Conservation (phyloP, 176 grass and related monocot genomes). For the Rhynchospora tenuis region DNA sequence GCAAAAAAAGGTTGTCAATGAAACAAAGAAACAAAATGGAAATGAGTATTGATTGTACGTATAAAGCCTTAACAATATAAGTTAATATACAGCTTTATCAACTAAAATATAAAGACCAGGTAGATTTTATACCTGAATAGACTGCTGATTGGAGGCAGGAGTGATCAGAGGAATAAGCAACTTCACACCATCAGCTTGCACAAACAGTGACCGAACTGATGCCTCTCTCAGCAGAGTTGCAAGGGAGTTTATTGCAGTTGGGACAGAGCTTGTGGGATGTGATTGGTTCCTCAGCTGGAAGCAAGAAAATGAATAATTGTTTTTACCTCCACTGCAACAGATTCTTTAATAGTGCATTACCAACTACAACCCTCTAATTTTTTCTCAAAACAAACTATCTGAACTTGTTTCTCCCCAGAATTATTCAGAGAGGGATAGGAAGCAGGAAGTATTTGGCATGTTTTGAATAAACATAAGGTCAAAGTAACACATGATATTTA, state of each 20-base stretch:
- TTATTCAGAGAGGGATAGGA: neutral
- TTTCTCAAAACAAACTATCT: neutral
- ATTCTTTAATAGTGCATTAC: neutral
- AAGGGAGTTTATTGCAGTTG: constrained; percentile 61
- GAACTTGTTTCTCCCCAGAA: neutral
- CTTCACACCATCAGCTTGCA: constrained; percentile 77
- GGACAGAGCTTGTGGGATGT: constrained; percentile 63
- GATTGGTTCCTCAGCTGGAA: constrained; percentile 82
- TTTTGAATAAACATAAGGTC: too few species aligned
- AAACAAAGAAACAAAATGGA: neutral
- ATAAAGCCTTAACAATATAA: neutral
- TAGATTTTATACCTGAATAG: constrained; percentile 61
- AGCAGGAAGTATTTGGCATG: neutral
- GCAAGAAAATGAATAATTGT: constrained; percentile 17
- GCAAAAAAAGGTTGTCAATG: neutral
- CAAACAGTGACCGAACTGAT: constrained; percentile 75
- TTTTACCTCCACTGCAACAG: neutral
- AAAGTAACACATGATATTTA: too few species aligned
- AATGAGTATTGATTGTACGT: too few species aligned
- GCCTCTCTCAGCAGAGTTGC: constrained; percentile 58
- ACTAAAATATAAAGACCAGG: neutral
- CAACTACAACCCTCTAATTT: neutral
- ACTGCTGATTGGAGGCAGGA: constrained; percentile 88
- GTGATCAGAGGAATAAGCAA: constrained; percentile 81
- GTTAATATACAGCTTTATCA: neutral